Percentiles rank a stretch among this genome's conserved stretches.
phyloP scores from a whole-genome alignment of 139 green algal species.

The Chlorella sp. region DNA sequence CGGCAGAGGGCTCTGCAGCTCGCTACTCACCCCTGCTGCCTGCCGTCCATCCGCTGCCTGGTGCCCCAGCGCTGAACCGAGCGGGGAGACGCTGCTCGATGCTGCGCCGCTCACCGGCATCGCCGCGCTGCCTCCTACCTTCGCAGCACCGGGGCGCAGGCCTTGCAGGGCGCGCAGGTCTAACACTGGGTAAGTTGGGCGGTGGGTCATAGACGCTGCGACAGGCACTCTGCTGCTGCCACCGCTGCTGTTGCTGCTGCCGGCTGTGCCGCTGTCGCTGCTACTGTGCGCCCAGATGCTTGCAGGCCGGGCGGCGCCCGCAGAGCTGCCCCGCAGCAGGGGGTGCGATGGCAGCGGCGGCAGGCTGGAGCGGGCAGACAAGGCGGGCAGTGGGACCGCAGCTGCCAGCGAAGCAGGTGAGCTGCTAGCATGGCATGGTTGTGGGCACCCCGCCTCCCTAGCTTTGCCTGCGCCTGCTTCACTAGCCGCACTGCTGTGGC shows the following conservation, averaged over 20 bases:
- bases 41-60: too few relatives aligned
- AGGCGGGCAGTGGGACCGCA: not conserved
- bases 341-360: constrained; percentile 17
- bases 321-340: not conserved
- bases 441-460: not conserved
- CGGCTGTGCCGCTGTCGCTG: not conserved
- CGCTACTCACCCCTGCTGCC: too few relatives aligned
- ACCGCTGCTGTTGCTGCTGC: not conserved
- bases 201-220: not conserved
- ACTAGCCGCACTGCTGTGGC: too few relatives aligned
- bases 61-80: too few relatives aligned
- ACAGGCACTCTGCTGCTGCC: not conserved
- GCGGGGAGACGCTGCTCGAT: too few relatives aligned
- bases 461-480: not conserved
- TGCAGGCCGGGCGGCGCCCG: not conserved
- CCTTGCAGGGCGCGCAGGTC: constrained; percentile 8
- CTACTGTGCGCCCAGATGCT: not conserved
- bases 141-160: not conserved
- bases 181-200: constrained; percentile 5
- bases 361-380: not conserved
- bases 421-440: not conserved
- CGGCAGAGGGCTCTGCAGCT: too few relatives aligned
- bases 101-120: not conserved
- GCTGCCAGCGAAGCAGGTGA: not conserved
- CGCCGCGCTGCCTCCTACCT: not conserved